These are phyloP conservation scores for Fraxinus paxiana DNA, from an alignment of 305 asterid species.

Conservation along the genomic window DNA sequence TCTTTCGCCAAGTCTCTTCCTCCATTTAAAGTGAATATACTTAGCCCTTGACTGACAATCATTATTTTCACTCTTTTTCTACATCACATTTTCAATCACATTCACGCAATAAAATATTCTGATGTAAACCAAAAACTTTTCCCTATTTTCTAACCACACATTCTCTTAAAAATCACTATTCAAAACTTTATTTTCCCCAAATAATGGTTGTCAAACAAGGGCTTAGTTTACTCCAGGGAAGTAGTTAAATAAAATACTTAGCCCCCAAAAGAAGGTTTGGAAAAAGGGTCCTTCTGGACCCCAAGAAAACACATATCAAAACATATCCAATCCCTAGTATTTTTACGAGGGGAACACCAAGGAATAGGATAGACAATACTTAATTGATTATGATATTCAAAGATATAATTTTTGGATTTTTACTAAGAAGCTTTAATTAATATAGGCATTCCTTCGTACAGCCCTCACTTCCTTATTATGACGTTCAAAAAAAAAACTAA, in stretches of 20 bases:
- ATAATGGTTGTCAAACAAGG: too few species aligned
- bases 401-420: background rate
- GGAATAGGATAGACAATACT: background rate
- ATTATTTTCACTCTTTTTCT: too few species aligned
- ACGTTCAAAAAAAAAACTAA: too few species aligned
- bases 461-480: background rate
- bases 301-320: background rate
- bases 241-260: background rate
- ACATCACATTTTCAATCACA: too few species aligned
- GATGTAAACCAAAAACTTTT: too few species aligned
- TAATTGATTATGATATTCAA: background rate
- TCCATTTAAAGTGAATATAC: background rate
- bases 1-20: background rate
- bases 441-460: background rate
- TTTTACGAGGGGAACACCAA: background rate
- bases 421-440: background rate
- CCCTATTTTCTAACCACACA: too few species aligned
- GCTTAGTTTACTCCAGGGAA: background rate
- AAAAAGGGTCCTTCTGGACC: background rate
- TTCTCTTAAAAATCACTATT: too few species aligned
- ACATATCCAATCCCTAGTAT: background rate
- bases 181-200: too few species aligned
- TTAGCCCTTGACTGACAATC: too few species aligned
- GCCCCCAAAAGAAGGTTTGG: background rate
- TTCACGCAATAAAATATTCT: too few species aligned